A percentile compares a stretch with the other conserved stretches of the same genome.
Conservation (phyloP, 2,329 filamentous ascomycete species). For the Paracoccidioides lutzii region DNA sequence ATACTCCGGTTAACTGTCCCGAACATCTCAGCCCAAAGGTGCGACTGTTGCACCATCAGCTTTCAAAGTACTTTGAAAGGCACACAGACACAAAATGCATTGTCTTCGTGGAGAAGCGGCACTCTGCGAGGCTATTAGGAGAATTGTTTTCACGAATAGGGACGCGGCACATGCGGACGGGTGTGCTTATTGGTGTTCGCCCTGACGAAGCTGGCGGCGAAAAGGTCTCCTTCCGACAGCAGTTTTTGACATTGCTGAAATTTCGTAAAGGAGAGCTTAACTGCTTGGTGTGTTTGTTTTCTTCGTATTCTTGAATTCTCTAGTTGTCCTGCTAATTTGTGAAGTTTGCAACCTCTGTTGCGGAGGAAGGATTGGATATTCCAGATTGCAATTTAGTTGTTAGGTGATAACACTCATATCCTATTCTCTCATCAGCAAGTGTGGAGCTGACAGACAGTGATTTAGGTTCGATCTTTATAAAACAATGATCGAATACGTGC, state of each 20-base stretch:
- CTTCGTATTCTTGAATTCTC: background rate
- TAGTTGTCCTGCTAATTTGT: conserved; percentile 6
- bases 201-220: conserved; percentile 40
- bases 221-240: conserved; percentile 57
- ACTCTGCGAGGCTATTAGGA: conserved; percentile 61
- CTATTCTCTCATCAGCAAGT: background rate
- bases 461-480: conserved; percentile 68
- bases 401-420: conserved; percentile 19
- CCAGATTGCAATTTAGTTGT: conserved; percentile 54
- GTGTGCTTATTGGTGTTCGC: conserved; percentile 51
- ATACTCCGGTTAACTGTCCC: conserved; percentile 19
- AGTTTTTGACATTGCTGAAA: conserved; percentile 58
- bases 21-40: conserved; percentile 61
- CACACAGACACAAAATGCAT: conserved; percentile 57
- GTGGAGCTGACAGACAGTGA: conserved; percentile 24
- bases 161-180: conserved; percentile 46
- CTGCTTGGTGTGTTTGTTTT: conserved; percentile 31
- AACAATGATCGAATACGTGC: conserved; percentile 89
- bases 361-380: conserved; percentile 54
- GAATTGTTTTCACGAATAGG: conserved; percentile 52
- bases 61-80: conserved; percentile 50
- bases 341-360: conserved; percentile 51
- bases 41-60: conserved; percentile 44
- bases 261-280: conserved; percentile 48
- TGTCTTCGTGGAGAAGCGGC: conserved; percentile 69